Percentiles rank a stretch among this genome's conserved stretches.
Evolutionary conservation across 495 filamentous ascomycete species (phyloP).

Genomic region (Tetracladium setigerum): DNA sequence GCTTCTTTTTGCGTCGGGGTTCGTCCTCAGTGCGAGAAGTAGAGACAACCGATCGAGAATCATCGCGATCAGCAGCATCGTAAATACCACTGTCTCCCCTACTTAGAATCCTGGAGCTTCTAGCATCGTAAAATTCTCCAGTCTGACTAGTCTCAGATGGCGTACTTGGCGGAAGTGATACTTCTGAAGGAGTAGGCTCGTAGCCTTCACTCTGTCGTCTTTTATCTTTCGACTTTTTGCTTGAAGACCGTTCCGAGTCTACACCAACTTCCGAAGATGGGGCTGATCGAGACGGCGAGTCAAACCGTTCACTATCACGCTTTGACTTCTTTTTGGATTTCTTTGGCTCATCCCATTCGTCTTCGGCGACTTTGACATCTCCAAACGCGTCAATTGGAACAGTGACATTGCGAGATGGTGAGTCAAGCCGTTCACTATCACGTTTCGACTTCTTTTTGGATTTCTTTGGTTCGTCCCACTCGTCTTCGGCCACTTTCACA

Average conservation of each 20-base stretch:
- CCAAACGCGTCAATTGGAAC: constrained; percentile 19
- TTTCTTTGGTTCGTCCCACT: constrained; percentile 19
- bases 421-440: constrained; percentile 21
- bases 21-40: constrained; percentile 18
- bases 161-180: constrained; percentile 19
- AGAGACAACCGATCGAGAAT: constrained; percentile 35
- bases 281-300: constrained; percentile 14
- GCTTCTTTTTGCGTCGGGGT: constrained; percentile 6
- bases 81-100: constrained; percentile 22
- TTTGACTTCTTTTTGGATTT: constrained; percentile 11
- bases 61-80: constrained; percentile 26
- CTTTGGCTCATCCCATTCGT: constrained; percentile 8
- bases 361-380: constrained; percentile 1
- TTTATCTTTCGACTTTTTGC: constrained; percentile 26
- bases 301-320: constrained; percentile 9
- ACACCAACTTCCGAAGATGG: constrained; percentile 5
- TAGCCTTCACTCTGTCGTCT: constrained; percentile 13
- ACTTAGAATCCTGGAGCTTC: constrained; percentile 22
- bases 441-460: constrained; percentile 22
- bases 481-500: constrained; percentile 17
- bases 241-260: constrained; percentile 21
- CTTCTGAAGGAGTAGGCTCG: constrained; percentile 20
- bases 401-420: constrained; percentile 12
- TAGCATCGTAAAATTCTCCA: constrained; percentile 23
- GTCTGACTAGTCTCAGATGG: constrained; percentile 19